A percentile compares a stretch with the other conserved stretches of the same genome.
phyloP scores from a whole-genome alignment of 2,329 filamentous ascomycete species.

The Curvularia spicifera region DNA sequence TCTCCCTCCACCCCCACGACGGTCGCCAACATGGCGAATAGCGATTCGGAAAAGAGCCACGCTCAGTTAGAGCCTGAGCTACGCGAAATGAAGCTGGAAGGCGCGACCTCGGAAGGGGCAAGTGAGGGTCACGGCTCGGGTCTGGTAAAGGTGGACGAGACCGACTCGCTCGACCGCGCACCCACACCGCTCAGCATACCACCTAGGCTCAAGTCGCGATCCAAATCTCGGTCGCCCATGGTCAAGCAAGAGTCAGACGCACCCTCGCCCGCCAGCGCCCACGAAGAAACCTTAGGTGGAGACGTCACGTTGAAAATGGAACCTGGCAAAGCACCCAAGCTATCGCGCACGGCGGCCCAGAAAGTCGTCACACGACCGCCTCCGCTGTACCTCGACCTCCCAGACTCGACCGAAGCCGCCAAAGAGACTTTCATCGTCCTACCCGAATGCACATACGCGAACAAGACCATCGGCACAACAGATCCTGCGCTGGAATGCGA shows the following conservation, averaged over 20 bases:
- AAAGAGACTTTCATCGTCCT: slow-evolving; percentile 80
- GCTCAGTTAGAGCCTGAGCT: slow-evolving; percentile 53
- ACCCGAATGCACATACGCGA: slow-evolving; percentile 84
- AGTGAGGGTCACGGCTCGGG: slow-evolving; percentile 26
- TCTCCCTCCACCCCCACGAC: slow-evolving; percentile 24
- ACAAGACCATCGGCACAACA: slow-evolving; percentile 87
- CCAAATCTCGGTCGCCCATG: slow-evolving; percentile 43
- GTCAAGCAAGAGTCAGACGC: slow-evolving; percentile 38
- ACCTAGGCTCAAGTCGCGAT: slow-evolving; percentile 37
- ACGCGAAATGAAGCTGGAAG: slow-evolving; percentile 55
- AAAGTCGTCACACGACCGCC: slow-evolving; percentile 69
- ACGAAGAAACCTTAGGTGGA: slow-evolving; percentile 64
- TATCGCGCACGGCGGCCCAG: slow-evolving; percentile 74
- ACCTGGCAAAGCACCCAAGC: slow-evolving; percentile 69
- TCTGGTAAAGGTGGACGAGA: slow-evolving; percentile 40
- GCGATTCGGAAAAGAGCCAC: slow-evolving; percentile 43
- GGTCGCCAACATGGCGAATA: slow-evolving; percentile 48
- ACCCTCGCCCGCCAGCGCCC: slow-evolving; percentile 50
- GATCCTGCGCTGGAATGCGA: slow-evolving; percentile 96
- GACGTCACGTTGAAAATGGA: slow-evolving; percentile 69
- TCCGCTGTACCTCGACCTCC: slow-evolving; percentile 73
- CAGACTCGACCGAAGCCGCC: slow-evolving; percentile 79
- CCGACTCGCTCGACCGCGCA: slow-evolving; percentile 27
- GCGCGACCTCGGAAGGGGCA: slow-evolving; percentile 27
- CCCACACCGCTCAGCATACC: slow-evolving; percentile 39